These are phyloP conservation scores for Aaosphaeria pasadenensis DNA, from an alignment of 2,329 filamentous ascomycete species.

Conservation along the genomic window DNA sequence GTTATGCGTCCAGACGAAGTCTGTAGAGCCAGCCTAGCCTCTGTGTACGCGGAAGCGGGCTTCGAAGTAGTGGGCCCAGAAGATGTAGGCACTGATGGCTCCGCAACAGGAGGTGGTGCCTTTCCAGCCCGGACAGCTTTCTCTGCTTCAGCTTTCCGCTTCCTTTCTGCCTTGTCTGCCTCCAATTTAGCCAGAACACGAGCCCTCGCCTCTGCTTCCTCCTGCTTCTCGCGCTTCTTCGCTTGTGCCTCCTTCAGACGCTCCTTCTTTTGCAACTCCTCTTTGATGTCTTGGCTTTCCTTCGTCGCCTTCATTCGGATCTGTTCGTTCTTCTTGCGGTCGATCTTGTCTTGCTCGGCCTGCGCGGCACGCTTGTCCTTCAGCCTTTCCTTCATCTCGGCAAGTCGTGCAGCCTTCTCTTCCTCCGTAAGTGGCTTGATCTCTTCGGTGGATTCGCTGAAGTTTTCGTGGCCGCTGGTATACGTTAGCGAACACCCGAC, in stretches of 20 bases:
- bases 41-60: constrained; percentile 69
- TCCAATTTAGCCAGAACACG: constrained; percentile 92
- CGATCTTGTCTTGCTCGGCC: constrained; percentile 71
- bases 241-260: constrained; percentile 85
- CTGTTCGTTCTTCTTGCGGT: constrained; percentile 80
- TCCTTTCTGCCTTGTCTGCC: constrained; percentile 86
- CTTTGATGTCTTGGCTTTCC: constrained; percentile 84
- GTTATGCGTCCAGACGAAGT: constrained; percentile 71
- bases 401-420: constrained; percentile 78
- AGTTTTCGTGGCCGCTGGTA: constrained; percentile 75
- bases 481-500: neutral
- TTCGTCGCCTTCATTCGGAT: constrained; percentile 84
- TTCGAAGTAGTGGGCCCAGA: constrained; percentile 54
- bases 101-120: constrained; percentile 47
- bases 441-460: constrained; percentile 89
- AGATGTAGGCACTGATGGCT: constrained; percentile 45
- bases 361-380: constrained; percentile 69
- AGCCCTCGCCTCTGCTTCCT: constrained; percentile 81
- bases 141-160: constrained; percentile 77
- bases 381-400: constrained; percentile 69
- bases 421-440: constrained; percentile 88
- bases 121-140: constrained; percentile 85
- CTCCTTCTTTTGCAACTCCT: constrained; percentile 83
- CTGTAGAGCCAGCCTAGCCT: constrained; percentile 79
- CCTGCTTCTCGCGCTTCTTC: constrained; percentile 84